Evolutionary conservation across 2,329 filamentous ascomycete genomes (phyloP).

Genomic region (Lasiodiplodia sp.): DNA sequence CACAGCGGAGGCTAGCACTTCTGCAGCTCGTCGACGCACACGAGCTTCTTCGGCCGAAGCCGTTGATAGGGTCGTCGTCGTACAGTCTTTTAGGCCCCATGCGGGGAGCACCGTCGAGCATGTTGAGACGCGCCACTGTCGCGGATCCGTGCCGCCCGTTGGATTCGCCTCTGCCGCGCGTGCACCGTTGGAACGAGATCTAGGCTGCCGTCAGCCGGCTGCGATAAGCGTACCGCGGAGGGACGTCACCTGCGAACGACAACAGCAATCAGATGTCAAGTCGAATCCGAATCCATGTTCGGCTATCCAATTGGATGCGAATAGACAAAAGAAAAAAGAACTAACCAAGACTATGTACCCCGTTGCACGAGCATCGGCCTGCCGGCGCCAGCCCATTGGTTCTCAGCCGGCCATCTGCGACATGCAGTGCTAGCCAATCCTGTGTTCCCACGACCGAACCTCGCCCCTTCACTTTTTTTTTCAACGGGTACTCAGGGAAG

Average conservation of each 20-base stretch:
- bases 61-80: background rate
- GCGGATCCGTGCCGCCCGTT: background rate
- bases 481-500: background rate
- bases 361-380: background rate
- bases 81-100: no score
- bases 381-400: background rate
- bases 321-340: background rate
- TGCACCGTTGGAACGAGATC: background rate
- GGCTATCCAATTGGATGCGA: conserved; percentile 6
- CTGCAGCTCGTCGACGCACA: background rate
- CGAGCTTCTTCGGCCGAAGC: conserved; percentile 16
- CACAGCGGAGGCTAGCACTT: background rate
- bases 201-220: background rate
- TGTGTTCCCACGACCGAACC: background rate
- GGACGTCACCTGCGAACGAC: background rate
- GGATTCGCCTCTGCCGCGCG: background rate
- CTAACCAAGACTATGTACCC: conserved; percentile 4
- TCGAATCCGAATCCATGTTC: conserved; percentile 15
- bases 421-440: conserved; percentile 5
- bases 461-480: background rate
- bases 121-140: no score
- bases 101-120: background rate
- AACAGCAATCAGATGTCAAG: background rate
- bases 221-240: background rate
- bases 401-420: background rate